phyloP scores from a whole-genome alignment of 179 eudicot genomes.

The Heliamphora pulchella region DNA sequence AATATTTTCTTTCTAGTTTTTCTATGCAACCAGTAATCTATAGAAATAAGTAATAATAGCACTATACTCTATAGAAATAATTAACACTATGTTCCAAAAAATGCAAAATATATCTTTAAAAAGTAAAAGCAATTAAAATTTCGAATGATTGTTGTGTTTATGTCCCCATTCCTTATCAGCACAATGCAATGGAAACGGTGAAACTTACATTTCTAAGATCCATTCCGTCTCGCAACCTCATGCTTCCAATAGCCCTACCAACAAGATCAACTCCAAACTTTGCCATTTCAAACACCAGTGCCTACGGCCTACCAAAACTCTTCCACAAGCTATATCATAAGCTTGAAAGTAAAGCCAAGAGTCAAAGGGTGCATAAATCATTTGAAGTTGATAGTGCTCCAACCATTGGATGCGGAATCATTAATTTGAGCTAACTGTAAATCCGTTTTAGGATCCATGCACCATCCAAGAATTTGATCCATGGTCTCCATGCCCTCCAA shows the following conservation, averaged over 20 bases:
- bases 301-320: neutral
- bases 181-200: neutral
- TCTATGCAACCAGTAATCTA: too few species aligned
- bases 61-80: neutral
- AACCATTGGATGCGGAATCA: neutral
- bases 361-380: neutral
- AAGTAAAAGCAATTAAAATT: neutral
- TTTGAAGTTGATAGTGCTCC: neutral
- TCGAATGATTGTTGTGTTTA: neutral
- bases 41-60: too few species aligned
- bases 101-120: neutral
- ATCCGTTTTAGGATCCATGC: neutral
- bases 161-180: neutral
- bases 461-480: neutral
- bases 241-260: neutral
- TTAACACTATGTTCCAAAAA: neutral
- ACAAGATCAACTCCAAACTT: neutral
- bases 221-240: neutral
- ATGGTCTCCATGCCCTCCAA: neutral
- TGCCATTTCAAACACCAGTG: neutral
- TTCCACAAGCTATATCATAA: neutral
- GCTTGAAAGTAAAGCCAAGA: neutral
- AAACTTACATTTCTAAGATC: neutral
- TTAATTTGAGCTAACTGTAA: neutral
- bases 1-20: neutral